Evolutionary conservation across 495 filamentous ascomycete species (phyloP).

Genomic region (Penicillium crystallinum): DNA sequence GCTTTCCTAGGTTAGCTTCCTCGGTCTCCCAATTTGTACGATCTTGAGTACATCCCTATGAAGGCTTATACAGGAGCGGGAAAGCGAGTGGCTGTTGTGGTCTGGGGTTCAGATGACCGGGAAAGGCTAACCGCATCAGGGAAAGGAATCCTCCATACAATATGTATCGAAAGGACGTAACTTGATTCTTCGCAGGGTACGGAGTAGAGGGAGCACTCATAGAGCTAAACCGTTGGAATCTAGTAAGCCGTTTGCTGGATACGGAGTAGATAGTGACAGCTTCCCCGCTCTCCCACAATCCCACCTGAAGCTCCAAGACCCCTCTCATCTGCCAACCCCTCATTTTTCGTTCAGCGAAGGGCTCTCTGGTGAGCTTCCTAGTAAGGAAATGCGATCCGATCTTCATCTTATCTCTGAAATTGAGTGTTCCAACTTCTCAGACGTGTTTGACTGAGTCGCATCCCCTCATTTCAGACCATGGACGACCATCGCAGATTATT

Average conservation of each 20-base stretch:
- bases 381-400: conserved; percentile 16
- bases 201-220: too few species aligned
- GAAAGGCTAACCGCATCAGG: conserved; percentile 9
- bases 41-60: too few species aligned
- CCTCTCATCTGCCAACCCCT: conserved; percentile 2
- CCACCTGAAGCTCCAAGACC: conserved; percentile 4
- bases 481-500: neutral
- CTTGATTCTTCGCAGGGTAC: too few species aligned
- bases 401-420: neutral
- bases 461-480: conserved; percentile 10
- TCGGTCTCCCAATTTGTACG: too few species aligned
- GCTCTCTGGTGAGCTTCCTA: conserved; percentile 13
- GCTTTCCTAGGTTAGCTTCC: too few species aligned
- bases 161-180: too few species aligned
- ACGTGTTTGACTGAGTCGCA: neutral
- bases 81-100: too few species aligned
- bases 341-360: neutral
- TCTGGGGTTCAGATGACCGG: too few species aligned
- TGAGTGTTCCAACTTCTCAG: neutral
- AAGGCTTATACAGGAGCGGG: too few species aligned
- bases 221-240: too few species aligned
- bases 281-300: neutral
- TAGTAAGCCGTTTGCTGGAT: too few species aligned
- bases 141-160: conserved; percentile 11
- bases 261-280: too few species aligned